Evolutionary conservation across 2,329 filamentous ascomycete genomes (phyloP).

Genomic region (Exutisphaerella laricina): DNA sequence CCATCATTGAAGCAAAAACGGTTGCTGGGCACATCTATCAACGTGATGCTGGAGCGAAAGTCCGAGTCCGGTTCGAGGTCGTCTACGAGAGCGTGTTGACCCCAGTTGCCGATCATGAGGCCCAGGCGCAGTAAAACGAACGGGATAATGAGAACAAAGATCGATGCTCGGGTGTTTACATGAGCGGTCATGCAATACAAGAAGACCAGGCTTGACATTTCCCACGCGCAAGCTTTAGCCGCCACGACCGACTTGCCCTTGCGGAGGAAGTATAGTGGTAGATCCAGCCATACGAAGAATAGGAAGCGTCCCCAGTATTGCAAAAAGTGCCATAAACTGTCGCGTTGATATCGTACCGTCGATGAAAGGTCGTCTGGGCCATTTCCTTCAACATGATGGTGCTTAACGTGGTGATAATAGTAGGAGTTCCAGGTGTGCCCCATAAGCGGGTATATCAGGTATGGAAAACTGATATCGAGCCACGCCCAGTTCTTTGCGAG

Average conservation of each 20-base stretch:
- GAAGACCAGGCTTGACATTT: constrained; percentile 52
- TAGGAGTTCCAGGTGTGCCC: constrained; percentile 83
- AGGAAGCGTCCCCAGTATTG: constrained; percentile 69
- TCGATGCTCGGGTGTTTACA: constrained; percentile 50
- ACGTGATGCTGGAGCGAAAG: constrained; percentile 70
- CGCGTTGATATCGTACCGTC: constrained; percentile 70
- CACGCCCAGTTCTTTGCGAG: constrained; percentile 50
- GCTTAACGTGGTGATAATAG: constrained; percentile 80
- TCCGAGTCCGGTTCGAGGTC: constrained; percentile 69
- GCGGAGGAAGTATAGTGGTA: constrained; percentile 66
- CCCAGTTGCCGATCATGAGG: constrained; percentile 80
- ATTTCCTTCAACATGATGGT: constrained; percentile 77
- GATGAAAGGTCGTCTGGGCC: constrained; percentile 70
- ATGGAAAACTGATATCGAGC: constrained; percentile 64
- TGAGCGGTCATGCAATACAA: constrained; percentile 48
- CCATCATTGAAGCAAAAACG: constrained; percentile 79
- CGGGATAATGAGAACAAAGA: constrained; percentile 63
- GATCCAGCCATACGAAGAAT: constrained; percentile 67
- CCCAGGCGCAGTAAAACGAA: constrained; percentile 61
- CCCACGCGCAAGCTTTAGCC: constrained; percentile 55
- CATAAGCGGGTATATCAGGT: constrained; percentile 68
- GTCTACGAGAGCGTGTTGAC: constrained; percentile 76
- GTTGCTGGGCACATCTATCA: constrained; percentile 75
- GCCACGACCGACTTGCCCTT: constrained; percentile 55
- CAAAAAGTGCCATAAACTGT: constrained; percentile 60